phyloP scores from a whole-genome alignment of 2,329 filamentous ascomycete species.

The Beauveria asiatica region DNA sequence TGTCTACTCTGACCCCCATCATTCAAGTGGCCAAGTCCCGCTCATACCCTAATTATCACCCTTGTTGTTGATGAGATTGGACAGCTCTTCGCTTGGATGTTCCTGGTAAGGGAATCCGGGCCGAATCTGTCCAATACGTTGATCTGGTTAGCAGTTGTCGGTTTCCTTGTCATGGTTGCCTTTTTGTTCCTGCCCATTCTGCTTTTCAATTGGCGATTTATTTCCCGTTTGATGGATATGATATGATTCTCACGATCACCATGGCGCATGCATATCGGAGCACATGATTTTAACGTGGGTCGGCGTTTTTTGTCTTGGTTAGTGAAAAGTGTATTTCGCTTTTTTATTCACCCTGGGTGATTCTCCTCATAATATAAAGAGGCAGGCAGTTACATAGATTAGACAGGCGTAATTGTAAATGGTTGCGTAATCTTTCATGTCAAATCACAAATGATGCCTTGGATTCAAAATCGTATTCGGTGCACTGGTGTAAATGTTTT shows the following conservation, averaged over 20 bases:
- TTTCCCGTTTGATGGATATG: not conserved
- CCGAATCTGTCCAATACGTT: conserved; percentile 3
- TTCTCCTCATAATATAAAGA: conserved; percentile 12
- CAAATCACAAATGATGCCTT: not conserved
- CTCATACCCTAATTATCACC: not conserved
- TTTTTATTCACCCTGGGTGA: conserved; percentile 1
- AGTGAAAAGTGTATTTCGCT: conserved; percentile 7
- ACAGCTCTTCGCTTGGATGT: conserved; percentile 2
- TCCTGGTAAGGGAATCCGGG: conserved; percentile 9
- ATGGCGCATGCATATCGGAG: conserved; percentile 11
- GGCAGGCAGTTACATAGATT: conserved; percentile 12
- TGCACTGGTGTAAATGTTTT: not conserved
- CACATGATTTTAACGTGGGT: conserved; percentile 4
- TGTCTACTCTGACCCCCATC: not conserved
- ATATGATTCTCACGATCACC: conserved; percentile 4
- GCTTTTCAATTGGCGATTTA: not conserved
- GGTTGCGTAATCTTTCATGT: not conserved
- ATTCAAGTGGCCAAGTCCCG: not conserved
- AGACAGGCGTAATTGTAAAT: conserved; percentile 11
- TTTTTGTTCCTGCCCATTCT: not conserved
- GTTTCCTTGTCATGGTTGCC: not conserved
- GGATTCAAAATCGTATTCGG: not conserved
- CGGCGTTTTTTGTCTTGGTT: conserved; percentile 4
- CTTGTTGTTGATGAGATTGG: conserved; percentile 8
- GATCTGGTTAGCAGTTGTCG: conserved; percentile 6